Percentiles rank a stretch among this genome's conserved stretches.
Conservation (phyloP, 2,329 filamentous ascomycete species). For the Apiospora sp. region DNA sequence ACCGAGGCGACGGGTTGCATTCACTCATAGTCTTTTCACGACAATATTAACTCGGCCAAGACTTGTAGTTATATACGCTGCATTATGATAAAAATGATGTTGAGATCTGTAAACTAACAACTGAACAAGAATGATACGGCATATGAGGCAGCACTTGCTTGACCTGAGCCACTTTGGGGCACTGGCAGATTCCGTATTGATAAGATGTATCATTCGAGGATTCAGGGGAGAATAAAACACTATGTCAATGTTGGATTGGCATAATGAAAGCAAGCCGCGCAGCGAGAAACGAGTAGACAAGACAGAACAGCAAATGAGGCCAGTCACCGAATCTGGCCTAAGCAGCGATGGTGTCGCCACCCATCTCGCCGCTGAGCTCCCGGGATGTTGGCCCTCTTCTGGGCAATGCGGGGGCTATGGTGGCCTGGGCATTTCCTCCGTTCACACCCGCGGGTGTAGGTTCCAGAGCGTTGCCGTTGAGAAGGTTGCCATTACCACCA, state of each 20-base stretch:
- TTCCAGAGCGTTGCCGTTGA: constrained; percentile 22
- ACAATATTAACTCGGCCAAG: too few relatives aligned
- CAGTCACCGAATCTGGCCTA: constrained; percentile 6
- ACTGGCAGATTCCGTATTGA: neutral
- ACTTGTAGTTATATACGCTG: neutral
- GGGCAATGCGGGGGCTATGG: constrained; percentile 28
- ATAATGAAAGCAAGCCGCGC: neutral
- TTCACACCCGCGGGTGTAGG: constrained; percentile 21
- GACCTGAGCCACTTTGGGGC: neutral
- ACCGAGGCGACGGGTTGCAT: too few relatives aligned
- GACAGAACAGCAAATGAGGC: neutral
- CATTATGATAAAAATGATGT: neutral
- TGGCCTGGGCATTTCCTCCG: constrained; percentile 26
- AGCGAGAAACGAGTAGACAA: neutral
- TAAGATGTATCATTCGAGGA: neutral
- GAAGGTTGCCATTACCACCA: neutral
- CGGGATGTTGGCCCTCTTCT: constrained; percentile 59
- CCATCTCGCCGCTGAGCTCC: constrained; percentile 68
- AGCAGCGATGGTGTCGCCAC: constrained; percentile 60
- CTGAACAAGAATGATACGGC: neutral
- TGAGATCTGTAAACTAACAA: neutral
- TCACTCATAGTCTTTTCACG: too few relatives aligned
- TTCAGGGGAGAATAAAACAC: neutral
- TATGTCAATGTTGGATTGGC: constrained; percentile 1
- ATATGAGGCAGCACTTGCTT: neutral